Percentiles rank a stretch among this genome's conserved stretches.
Conservation (phyloP, 768 basidiomycete genomes). For the Boletus sp. region DNA sequence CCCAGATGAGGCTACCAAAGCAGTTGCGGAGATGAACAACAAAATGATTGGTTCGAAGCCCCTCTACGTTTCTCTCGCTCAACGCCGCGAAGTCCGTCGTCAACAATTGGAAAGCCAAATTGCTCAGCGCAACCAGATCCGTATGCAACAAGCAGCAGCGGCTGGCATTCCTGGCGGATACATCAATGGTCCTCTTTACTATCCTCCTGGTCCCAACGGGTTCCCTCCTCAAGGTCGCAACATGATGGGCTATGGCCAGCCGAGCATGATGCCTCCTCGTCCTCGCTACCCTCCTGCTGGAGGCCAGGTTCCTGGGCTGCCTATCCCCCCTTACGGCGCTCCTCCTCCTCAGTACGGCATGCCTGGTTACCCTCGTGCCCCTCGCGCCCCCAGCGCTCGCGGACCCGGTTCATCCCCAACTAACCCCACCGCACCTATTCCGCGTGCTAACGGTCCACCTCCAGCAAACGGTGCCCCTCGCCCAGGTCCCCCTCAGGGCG, state of each 20-base stretch:
- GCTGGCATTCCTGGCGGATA: constrained; percentile 68
- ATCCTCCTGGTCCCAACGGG: constrained; percentile 70
- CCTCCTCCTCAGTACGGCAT: constrained; percentile 76
- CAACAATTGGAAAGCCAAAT: constrained; percentile 99
- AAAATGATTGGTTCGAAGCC: constrained; percentile 99
- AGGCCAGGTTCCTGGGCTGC: constrained; percentile 73
- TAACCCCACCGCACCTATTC: constrained; percentile 57
- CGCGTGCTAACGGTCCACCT: constrained; percentile 63
- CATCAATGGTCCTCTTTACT: constrained; percentile 58
- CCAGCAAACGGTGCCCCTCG: constrained; percentile 56
- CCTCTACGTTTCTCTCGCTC: constrained; percentile 96
- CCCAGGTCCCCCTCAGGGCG: constrained; percentile 38
- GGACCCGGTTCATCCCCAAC: constrained; percentile 72
- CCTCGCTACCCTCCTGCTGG: constrained; percentile 75
- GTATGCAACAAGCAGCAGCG: constrained; percentile 93
- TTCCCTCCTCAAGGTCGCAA: constrained; percentile 67
- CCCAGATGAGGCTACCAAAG: constrained; percentile 98
- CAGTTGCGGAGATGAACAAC: constrained; percentile 99
- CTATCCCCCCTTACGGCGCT: constrained; percentile 72
- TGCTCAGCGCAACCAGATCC: constrained; percentile 92
- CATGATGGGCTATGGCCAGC: constrained; percentile 82
- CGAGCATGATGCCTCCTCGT: constrained; percentile 85
- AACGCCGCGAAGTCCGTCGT: constrained; percentile 95
- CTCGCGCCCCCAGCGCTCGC: constrained; percentile 63
- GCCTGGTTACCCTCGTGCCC: constrained; percentile 58